Evolutionary conservation across 1,284 basidiomycete genomes (phyloP), one percentile per base, ranked within the genome.

Genomic region (Cryptococcus sp.): DNA sequence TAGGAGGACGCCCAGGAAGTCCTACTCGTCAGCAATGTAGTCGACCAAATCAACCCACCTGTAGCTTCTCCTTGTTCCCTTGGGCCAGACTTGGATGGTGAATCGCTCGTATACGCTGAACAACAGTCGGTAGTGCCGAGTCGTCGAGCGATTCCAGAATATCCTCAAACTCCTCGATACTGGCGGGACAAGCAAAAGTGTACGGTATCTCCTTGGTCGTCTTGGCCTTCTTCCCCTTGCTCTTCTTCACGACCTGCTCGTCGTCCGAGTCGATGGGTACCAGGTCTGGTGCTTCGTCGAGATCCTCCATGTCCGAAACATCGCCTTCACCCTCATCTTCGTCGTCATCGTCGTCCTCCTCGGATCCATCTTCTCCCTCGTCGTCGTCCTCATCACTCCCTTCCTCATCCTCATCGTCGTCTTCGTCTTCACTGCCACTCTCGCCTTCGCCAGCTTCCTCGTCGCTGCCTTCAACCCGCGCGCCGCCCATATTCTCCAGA

Each of bases 51-150:
- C 22, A 12, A 68, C 78, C 45, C 54, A 86, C 89, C 79, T 93
- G 87, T 23, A 95, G 76, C 71, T 88, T 94, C 68, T 82, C 79
- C 69, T 94, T 97, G 76, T 99, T 98, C 35, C 89, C 90, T 33
- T 85, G 82, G 0, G 82, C 85, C 4, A 98, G 76, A 63, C 88
- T 93, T 2, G 94, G 86, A 66, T 98, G 94, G 66, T 97, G 84
- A 5, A 97, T 74, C 0, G 89, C 81, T 21, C 92, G 82, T 50
- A 98, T 94, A 36, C 95, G 87, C 64, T 97, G 85, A 22, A 97
- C 77, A 5, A 98, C 89, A 0, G 78, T 85, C 2, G 86, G 82
- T 5, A 97, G 72, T 53, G 94, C 85, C 12, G 78, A 72, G 46
- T 87, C 85, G 31, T 73, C 70, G 19, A 93, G 67, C 33, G 78